Evolutionary conservation across 2,329 filamentous ascomycete genomes (phyloP), one percentile per base, ranked within the genome.

Genomic region (Mycocentrospora acerina): DNA sequence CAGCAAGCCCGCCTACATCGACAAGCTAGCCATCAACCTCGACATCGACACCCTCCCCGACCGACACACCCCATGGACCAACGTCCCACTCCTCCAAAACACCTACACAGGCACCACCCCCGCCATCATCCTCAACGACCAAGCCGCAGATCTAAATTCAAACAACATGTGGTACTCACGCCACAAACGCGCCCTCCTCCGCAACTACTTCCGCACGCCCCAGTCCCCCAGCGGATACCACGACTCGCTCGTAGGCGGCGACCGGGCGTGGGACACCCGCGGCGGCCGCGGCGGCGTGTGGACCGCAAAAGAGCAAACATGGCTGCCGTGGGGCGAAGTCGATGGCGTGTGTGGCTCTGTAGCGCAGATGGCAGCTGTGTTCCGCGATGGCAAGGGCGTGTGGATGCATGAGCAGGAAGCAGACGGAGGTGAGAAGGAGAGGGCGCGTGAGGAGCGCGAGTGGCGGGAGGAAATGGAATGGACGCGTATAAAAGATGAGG

Each of bases 281-380:
- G 76, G 75, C 8, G 76, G 76, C 0, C 68, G 66, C n/a, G 76
- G 76, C 3, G 77, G 77, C 7, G 59, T 78, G 3, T 80, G 77
- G 77, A 77, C 75, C 0, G 71, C 70, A 10, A 60, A 66, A n/a
- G 67, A 67, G 14, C 64, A 68, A 25, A 45, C 50, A 1, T 80
- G 76, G 75, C 42, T 76, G 15, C 66, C 67, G 0, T 76, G 75
- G 61, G 67, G 66, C 6, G 73, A 77, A 16, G 65, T 77, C 4
- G 62, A 66, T 25, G 62, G 62, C 14, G 63, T 66, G 1, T 66
- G 63, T 29, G 63, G 62, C 1, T 48, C 48, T 0, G 19, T 62
- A 19, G 59, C 62, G 10, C 68, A 70, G 2, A 60, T 70, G 15
- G 70, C 73, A 22, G 62, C 68, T 24, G 55, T 77, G 0, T 79